Percentiles rank a stretch among this genome's conserved stretches.
Evolutionary conservation across 1,284 basidiomycete species (phyloP).

Genomic region (Ganoderma multipileum): DNA sequence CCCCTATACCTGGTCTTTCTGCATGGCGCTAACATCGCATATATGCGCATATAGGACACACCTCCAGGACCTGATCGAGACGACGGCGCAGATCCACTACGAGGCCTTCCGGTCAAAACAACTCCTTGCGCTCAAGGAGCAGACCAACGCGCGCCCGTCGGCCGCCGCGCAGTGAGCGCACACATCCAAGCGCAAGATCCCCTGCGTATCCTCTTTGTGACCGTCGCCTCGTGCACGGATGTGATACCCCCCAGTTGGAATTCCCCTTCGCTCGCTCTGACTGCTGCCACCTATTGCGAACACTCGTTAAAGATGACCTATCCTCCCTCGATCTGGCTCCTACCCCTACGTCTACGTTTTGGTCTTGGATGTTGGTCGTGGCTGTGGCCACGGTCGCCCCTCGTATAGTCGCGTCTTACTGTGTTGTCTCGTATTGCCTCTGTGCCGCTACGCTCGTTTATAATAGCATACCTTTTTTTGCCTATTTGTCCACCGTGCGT

Average conservation of each 20-base stretch:
- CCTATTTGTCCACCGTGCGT: not conserved
- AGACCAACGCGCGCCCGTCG: conserved; percentile 41
- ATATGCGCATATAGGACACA: conserved; percentile 71
- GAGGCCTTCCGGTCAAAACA: conserved; percentile 99
- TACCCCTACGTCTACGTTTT: conserved; percentile 8
- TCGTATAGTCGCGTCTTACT: conserved; percentile 24
- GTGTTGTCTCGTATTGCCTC: conserved; percentile 33
- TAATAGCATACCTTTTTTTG: conserved; percentile 30
- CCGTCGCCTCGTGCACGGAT: conserved; percentile 20
- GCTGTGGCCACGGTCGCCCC: conserved; percentile 8
- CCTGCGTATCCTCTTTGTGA: not conserved
- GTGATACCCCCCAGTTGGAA: conserved; percentile 35
- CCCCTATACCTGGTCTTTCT: too few relatives aligned
- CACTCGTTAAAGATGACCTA: conserved; percentile 25
- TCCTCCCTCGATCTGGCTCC: not conserved
- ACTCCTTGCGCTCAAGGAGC: conserved; percentile 90
- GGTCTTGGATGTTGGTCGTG: conserved; percentile 26
- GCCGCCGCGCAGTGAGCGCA: conserved; percentile 28
- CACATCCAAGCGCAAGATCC: not conserved
- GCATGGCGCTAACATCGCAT: not conserved
- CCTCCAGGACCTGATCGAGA: conserved; percentile 98
- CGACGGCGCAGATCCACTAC: conserved; percentile 98
- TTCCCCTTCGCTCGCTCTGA: conserved; percentile 10
- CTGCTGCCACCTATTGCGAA: conserved; percentile 23
- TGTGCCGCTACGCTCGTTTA: conserved; percentile 37